Base-by-base conservation (phyloP, 1,284 basidiomycete genomes). In the Thelephora terrestris region DNA sequence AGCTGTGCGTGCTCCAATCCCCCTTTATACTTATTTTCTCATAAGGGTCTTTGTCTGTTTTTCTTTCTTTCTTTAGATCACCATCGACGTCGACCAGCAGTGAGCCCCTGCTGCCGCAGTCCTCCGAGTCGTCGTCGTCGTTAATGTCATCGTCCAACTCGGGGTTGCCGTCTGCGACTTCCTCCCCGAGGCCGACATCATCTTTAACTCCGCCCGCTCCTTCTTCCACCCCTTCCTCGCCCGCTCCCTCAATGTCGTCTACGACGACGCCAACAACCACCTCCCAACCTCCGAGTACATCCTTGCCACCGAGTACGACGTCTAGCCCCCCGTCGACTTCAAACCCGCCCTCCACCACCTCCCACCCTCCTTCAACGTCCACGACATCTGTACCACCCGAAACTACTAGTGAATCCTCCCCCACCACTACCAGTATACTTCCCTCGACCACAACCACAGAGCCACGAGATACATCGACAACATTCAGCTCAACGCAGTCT, bases 401-500 rank as follows among this genome's bases (percentile, higher is more conserved):
- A 16, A 18, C 39, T 21, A 23, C 39, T 18, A 42, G 21, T n/a
- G 40, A 48, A 16, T 43, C 54, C 23, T 29, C 49, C 20, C 20
- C 50, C 40, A 45, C 47, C 7, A 39, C 47, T 2, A 21, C 47
- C 23, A 32, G 53, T 12, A 38, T 53, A 14, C 49, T 47, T 4
- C 43, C 39, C 7, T 24, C 52, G 27, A 12, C 49, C 10, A 18
- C 52, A n/a, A 27, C 29, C 18, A 17, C 45, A 27, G 43, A 48
- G 18, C 42, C 51, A 34, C 29, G 27, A 10, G 27, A 27, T 10
- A 32, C 50, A 44, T 39, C 53, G 17, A 46, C 53, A 9, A 48
- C 57, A 49, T 53, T 57, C 43, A 32, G 51, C 17, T 54, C 54
- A 47, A 18, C 46, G 37, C 54, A 46, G 18, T 48, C 23, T 7